Conservation (phyloP, 345 rosid genomes). For the Lepidium aucheri region DNA sequence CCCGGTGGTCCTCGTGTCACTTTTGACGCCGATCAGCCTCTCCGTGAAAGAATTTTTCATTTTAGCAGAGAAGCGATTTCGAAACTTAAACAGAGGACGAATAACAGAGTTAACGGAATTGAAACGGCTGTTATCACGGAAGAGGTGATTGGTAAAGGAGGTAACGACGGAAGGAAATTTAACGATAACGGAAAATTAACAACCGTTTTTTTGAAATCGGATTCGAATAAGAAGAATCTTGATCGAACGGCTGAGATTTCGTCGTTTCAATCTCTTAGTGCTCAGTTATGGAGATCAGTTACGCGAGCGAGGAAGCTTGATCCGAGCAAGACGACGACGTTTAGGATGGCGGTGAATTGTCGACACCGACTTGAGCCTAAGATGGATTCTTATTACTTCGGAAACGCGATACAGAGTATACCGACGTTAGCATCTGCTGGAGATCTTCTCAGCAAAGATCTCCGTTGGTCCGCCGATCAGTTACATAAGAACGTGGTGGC, state of each 20-base stretch:
- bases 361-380: conserved; percentile 77
- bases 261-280: conserved; percentile 83
- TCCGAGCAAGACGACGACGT: conserved; percentile 55
- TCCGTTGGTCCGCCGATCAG: conserved; percentile 56
- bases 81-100: conserved; percentile 59
- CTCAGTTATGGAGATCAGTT: conserved; percentile 80
- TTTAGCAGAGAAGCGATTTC: conserved; percentile 68
- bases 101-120: conserved; percentile 32
- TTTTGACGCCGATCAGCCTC: conserved; percentile 58
- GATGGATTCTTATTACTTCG: conserved; percentile 69
- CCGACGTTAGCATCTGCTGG: conserved; percentile 50
- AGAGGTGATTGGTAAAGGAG: conserved; percentile 46
- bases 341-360: conserved; percentile 93
- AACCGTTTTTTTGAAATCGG: conserved; percentile 2
- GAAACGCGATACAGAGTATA: conserved; percentile 95
- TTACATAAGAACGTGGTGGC: conserved; percentile 79
- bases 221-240: background rate
- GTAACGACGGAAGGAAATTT: conserved; percentile 43
- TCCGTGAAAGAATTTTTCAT: conserved; percentile 80
- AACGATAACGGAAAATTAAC: conserved; percentile 34
- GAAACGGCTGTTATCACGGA: conserved; percentile 8
- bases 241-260: conserved; percentile 60
- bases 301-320: conserved; percentile 74
- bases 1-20: conserved; percentile 69
- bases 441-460: conserved; percentile 49